Base-by-base conservation (phyloP, 2,329 filamentous ascomycete species). In the Bertia moriformis region DNA sequence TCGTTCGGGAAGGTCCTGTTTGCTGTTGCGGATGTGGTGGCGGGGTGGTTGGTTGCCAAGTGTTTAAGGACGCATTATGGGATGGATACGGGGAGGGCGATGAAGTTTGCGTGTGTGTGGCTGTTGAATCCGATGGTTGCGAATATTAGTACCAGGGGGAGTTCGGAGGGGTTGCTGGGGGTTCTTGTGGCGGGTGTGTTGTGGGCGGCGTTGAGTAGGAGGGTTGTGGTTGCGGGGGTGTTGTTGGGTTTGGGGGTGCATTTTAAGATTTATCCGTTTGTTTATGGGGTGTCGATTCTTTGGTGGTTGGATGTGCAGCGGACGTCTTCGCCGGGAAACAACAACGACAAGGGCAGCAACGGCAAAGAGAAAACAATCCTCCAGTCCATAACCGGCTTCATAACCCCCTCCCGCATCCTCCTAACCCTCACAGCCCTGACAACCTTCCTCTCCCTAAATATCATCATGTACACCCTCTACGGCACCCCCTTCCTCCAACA, bases 251-350 rank as follows among this genome's bases (percentile, higher is more conserved):
- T 94, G 19, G 76, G 76, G 1, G 88, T 96, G 18, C 91, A 98
- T 60, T 93, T 98, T 62, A 98, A 98, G 67, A 96, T 98, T 44
- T 98, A 98, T 51, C 91, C 91, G 0, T 94, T 96, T 57, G 85
- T 98, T 43, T 98, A 98, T 58, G 89, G 84, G 2, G 74, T 79
- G 0, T 78, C 81, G 3, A 78, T 91, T 32, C 57, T 86, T 4
- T 87, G 81, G 79, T 88, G 80, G 80, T 74, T 89, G 62, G 82
- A 84, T 47, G 61, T 60, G 2, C n/a, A n/a, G n/a, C n/a, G n/a
- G n/a, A 67, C 70, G 45, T 58, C 55, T 18, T 29, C 24, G 10
- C 24, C 24, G 10, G 24, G 10, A 10, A 29, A 10, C n/a, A n/a
- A n/a, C n/a, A n/a, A n/a, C 10, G 24, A 10, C n/a, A 49, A 47